Evolutionary conservation across 371 early-diverging fungal species (phyloP).

Genomic region (Mortierella polycephala): DNA sequence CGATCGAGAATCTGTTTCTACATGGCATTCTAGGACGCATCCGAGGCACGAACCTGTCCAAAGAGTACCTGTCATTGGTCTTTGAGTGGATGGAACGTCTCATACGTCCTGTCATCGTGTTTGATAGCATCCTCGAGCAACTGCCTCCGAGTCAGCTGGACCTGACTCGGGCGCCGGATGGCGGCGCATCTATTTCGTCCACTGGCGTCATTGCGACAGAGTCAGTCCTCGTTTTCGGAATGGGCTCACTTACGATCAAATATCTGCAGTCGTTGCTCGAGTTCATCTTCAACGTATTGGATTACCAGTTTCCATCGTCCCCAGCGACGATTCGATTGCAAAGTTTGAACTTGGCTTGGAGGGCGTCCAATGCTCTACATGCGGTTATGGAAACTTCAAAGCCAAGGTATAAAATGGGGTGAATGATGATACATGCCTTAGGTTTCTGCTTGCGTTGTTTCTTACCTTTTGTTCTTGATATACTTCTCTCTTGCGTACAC

Average conservation of each 20-base stretch:
- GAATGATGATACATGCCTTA: too few relatives aligned
- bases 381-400: constrained; percentile 27
- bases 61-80: constrained; percentile 24
- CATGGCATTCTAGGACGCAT: constrained; percentile 34
- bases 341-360: constrained; percentile 32
- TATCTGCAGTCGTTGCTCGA: constrained; percentile 32
- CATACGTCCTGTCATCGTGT: constrained; percentile 20
- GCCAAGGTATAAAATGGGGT: constrained; percentile 19
- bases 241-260: constrained; percentile 38
- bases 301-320: constrained; percentile 29
- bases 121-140: constrained; percentile 17
- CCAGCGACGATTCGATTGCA: constrained; percentile 15
- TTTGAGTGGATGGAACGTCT: constrained; percentile 31
- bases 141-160: background rate
- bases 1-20: constrained; percentile 37
- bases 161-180: background rate
- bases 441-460: background rate
- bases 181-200: background rate
- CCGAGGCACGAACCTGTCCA: constrained; percentile 25
- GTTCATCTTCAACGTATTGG: constrained; percentile 21
- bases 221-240: constrained; percentile 31
- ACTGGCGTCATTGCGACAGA: background rate
- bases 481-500: background rate
- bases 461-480: background rate
- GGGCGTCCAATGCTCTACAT: constrained; percentile 15